These are phyloP conservation scores for Auxenochlorella pyrenoidosa DNA, from an alignment of 139 green algal species.

Conservation along the genomic window DNA sequence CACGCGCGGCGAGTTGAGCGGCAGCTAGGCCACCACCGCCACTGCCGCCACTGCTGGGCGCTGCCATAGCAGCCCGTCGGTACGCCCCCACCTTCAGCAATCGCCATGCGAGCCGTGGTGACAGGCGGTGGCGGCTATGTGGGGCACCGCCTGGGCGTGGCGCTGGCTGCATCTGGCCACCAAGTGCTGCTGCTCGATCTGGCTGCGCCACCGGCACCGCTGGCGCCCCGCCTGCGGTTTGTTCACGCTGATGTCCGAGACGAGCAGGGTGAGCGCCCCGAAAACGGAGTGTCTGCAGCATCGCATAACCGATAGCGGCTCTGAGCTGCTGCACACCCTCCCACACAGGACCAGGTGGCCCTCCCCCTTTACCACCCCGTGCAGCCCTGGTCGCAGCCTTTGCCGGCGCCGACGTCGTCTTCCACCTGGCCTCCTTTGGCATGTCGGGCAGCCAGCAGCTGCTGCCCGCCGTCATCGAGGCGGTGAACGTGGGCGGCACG, in stretches of 20 bases:
- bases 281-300: neutral
- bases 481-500: slow-evolving; percentile 48
- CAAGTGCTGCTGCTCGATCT: slow-evolving; percentile 8
- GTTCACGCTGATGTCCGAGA: neutral
- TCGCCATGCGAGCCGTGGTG: neutral
- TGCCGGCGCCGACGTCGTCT: slow-evolving; percentile 34
- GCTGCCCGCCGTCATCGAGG: neutral
- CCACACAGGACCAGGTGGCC: neutral
- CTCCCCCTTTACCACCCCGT: neutral
- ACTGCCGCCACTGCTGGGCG: too few species aligned
- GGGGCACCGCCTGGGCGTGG: neutral
- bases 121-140: slow-evolving; percentile 10
- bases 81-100: neutral
- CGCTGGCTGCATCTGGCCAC: neutral
- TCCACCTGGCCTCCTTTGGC: slow-evolving; percentile 61
- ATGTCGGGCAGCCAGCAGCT: slow-evolving; percentile 54
- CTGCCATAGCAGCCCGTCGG: too few species aligned
- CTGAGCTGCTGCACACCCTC: neutral
- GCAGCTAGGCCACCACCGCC: too few species aligned
- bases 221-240: neutral
- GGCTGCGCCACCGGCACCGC: neutral
- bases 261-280: neutral
- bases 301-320: neutral
- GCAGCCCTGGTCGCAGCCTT: neutral
- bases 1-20: too few species aligned